Conservation (phyloP, 2,329 filamentous ascomycete genomes). For the Fusarium phyllophilum region DNA sequence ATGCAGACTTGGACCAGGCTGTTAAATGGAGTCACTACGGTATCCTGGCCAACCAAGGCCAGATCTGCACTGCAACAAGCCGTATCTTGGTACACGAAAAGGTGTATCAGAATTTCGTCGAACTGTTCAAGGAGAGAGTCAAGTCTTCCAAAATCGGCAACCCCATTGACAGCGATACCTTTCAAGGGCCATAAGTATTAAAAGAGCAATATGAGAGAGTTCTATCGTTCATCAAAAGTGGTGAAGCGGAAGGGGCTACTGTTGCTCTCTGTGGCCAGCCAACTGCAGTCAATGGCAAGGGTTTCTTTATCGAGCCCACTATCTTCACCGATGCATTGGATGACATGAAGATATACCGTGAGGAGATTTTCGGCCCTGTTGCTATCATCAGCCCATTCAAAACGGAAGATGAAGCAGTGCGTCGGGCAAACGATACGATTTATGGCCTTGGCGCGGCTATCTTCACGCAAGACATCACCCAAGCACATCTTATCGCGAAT, state of each 20-base stretch:
- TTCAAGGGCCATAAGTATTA: conserved; percentile 80
- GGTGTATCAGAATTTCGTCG: conserved; percentile 70
- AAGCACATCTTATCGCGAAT: conserved; percentile 59
- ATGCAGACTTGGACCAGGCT: conserved; percentile 73
- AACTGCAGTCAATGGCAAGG: conserved; percentile 50
- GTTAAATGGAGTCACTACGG: conserved; percentile 66
- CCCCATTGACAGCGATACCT: conserved; percentile 74
- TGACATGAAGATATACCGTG: conserved; percentile 56
- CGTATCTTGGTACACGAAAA: conserved; percentile 71
- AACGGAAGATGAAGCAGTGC: conserved; percentile 54
- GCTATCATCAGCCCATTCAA: conserved; percentile 55
- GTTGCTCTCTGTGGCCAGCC: conserved; percentile 68
- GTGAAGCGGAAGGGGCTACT: conserved; percentile 77
- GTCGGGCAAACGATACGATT: conserved; percentile 61
- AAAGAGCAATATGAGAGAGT: conserved; percentile 77
- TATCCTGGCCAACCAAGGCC: conserved; percentile 70
- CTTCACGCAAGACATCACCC: conserved; percentile 67
- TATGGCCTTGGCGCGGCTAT: conserved; percentile 71
- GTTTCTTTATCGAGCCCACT: conserved; percentile 59
- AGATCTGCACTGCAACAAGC: conserved; percentile 73
- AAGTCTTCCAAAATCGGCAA: conserved; percentile 71
- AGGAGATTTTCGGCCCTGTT: conserved; percentile 61
- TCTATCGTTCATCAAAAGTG: conserved; percentile 74
- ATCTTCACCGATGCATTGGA: conserved; percentile 55
- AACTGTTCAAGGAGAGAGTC: conserved; percentile 10